phyloP scores from a whole-genome alignment of 2,329 filamentous ascomycete genomes.

The Cordyceps tenuipes region DNA sequence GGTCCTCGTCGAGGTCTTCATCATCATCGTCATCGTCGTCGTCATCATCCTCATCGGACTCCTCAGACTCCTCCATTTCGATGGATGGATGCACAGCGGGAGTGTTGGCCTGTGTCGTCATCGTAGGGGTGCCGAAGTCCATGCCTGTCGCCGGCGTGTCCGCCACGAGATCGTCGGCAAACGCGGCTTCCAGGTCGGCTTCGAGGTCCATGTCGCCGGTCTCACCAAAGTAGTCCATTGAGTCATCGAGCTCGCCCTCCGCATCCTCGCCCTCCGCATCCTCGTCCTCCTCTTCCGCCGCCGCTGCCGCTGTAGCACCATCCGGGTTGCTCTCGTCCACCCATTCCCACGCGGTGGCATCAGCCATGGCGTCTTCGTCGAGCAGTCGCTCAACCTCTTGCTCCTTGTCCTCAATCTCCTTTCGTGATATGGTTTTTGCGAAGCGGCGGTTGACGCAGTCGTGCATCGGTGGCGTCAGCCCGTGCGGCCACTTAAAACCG shows the following conservation, averaged over 20 bases:
- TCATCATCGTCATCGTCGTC: constrained; percentile 45
- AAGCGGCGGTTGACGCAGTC: constrained; percentile 77
- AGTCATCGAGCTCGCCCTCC: constrained; percentile 39
- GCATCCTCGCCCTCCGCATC: constrained; percentile 41
- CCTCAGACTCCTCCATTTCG: constrained; percentile 37
- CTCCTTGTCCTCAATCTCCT: constrained; percentile 80
- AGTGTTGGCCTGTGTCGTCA: constrained; percentile 33
- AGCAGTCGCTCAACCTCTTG: constrained; percentile 68
- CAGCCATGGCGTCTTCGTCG: constrained; percentile 55
- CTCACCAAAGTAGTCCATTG: constrained; percentile 31
- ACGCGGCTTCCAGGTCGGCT: constrained; percentile 46
- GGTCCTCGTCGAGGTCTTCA: constrained; percentile 46
- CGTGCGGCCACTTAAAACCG: constrained; percentile 71
- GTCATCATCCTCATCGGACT: constrained; percentile 36
- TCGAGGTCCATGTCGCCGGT: constrained; percentile 43
- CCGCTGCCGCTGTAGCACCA: constrained; percentile 32
- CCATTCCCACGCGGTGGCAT: constrained; percentile 55
- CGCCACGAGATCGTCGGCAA: constrained; percentile 32
- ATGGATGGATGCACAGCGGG: constrained; percentile 38
- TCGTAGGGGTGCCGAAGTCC: constrained; percentile 39
- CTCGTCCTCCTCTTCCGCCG: constrained; percentile 52
- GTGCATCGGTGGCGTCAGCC: constrained; percentile 80
- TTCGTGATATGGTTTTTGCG: constrained; percentile 71
- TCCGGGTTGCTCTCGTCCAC: constrained; percentile 46
- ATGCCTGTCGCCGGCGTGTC: constrained; percentile 35